These are phyloP conservation scores for Ampelocalamus luodianensis DNA, from an alignment of 176 grass and related monocot genomes.

Conservation along the genomic window DNA sequence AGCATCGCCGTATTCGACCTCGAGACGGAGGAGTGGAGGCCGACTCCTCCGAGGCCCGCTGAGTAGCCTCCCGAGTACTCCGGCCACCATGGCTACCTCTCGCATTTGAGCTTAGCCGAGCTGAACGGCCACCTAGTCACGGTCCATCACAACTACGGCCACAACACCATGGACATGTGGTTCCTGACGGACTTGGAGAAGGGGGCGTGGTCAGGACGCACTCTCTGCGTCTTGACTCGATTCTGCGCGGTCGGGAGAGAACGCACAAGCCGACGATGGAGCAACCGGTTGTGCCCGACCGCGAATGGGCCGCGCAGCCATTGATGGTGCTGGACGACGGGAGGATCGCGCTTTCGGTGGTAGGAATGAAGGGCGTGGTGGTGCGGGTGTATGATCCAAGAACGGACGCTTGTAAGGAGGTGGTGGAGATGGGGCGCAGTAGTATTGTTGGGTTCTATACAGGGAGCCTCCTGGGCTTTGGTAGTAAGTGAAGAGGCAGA, in stretches of 20 bases:
- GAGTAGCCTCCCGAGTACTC: neutral
- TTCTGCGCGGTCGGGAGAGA: neutral
- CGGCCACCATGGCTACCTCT: neutral
- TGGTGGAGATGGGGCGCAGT: neutral
- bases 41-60: neutral
- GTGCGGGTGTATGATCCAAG: neutral
- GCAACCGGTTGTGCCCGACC: too few species aligned
- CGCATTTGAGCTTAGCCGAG: neutral
- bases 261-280: neutral
- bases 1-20: slow-evolving; percentile 22
- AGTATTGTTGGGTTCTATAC: neutral
- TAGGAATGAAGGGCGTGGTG: neutral
- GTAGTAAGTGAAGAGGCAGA: too few species aligned
- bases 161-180: slow-evolving; percentile 17
- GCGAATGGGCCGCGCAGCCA: neutral
- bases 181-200: neutral
- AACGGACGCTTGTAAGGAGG: neutral
- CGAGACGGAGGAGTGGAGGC: slow-evolving; percentile 19
- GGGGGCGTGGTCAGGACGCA: neutral
- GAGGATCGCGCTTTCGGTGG: neutral
- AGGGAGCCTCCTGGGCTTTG: neutral
- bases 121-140: neutral
- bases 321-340: neutral
- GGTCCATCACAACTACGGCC: neutral
- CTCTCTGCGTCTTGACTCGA: neutral